Evolutionary conservation across 164 flowering plant species (phyloP).

Genomic region (Taxillus chinensis): DNA sequence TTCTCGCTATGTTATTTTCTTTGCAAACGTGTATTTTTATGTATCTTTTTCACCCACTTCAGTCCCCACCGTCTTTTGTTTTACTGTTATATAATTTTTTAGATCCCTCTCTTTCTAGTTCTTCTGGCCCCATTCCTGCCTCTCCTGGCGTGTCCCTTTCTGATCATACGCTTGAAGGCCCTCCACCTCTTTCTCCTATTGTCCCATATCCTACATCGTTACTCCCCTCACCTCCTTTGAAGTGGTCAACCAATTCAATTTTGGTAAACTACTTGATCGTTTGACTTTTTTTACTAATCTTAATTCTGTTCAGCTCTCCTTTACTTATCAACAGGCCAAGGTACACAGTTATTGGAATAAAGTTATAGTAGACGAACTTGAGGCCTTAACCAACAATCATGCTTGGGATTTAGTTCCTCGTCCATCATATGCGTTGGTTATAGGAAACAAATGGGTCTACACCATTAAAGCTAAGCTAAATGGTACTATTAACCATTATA

Average conservation of each 20-base stretch:
- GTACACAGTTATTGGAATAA: neutral
- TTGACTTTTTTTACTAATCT: neutral
- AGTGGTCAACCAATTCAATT: neutral
- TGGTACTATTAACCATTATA: neutral
- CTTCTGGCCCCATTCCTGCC: neutral
- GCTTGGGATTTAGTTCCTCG: neutral
- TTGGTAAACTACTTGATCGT: neutral
- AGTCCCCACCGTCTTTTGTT: neutral
- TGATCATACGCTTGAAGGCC: too few species aligned
- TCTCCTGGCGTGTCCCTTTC: neutral
- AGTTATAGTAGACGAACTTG: neutral
- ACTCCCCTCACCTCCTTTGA: neutral
- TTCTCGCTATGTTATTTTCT: neutral
- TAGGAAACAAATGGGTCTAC: slow-evolving; percentile 2
- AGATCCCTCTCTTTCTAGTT: neutral
- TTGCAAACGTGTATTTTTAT: neutral
- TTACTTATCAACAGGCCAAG: neutral
- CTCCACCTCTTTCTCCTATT: neutral
- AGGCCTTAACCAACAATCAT: neutral
- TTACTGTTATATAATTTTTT: neutral
- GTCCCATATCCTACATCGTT: neutral
- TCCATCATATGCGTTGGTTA: neutral
- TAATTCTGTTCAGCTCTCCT: neutral
- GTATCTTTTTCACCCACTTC: neutral
- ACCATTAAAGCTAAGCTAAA: neutral